Percentiles rank a stretch among this genome's conserved stretches.
These are phyloP conservation scores for Ilex aquifolium DNA, from an alignment of 257 asterid species.

Conservation along the genomic window DNA sequence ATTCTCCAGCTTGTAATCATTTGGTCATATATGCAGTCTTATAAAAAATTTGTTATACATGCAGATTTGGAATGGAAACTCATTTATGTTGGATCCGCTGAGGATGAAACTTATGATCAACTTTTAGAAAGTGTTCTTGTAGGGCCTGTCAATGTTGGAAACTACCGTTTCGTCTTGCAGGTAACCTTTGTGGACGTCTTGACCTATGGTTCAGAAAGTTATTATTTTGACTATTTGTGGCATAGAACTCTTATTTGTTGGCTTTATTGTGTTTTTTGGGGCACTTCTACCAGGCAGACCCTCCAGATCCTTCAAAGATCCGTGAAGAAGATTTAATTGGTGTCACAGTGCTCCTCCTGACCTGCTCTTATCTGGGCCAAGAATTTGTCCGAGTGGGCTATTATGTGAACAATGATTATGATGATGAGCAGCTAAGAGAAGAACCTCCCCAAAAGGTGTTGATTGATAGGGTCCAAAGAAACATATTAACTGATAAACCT, in stretches of 20 bases:
- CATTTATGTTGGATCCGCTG: slow-evolving; percentile 96
- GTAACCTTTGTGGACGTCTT: slow-evolving; percentile 21
- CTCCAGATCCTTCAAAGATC: slow-evolving; percentile 91
- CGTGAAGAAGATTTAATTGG: slow-evolving; percentile 96
- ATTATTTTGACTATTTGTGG: background rate
- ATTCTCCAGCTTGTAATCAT: slow-evolving; percentile 2
- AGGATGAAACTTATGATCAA: slow-evolving; percentile 93
- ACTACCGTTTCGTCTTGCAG: slow-evolving; percentile 88
- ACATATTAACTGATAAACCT: slow-evolving; percentile 80
- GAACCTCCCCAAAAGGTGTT: slow-evolving; percentile 84
- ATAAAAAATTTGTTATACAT: slow-evolving; percentile 11
- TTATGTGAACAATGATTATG: slow-evolving; percentile 90
- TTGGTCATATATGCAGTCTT: background rate
- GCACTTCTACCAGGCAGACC: slow-evolving; percentile 63
- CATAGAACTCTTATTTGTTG: slow-evolving; percentile 1
- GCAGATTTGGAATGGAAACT: slow-evolving; percentile 99
- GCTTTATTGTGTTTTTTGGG: slow-evolving; percentile 1
- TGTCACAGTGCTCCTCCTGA: slow-evolving; percentile 83
- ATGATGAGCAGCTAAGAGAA: slow-evolving; percentile 70
- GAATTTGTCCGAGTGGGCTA: slow-evolving; percentile 94
- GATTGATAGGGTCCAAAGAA: slow-evolving; percentile 80
- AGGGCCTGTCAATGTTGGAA: slow-evolving; percentile 96
- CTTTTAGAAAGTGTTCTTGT: slow-evolving; percentile 95
- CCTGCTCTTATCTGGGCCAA: slow-evolving; percentile 92
- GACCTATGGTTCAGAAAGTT: no score